Evolutionary conservation across 2,329 filamentous ascomycete genomes (phyloP), one percentile per base, ranked within the genome.

Genomic region (Fusarium tricinctum): DNA sequence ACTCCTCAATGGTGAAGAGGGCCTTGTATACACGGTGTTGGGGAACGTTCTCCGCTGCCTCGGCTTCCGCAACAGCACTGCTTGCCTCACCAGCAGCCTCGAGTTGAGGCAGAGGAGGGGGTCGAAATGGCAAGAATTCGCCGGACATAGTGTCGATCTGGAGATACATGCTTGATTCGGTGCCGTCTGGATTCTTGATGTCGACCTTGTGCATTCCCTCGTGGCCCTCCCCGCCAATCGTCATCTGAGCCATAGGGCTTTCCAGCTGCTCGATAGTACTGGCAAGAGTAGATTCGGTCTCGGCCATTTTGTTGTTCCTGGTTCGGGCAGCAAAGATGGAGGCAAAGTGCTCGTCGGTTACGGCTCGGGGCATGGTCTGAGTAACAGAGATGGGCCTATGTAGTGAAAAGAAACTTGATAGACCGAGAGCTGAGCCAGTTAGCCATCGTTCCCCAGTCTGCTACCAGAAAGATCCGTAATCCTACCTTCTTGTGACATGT

Each of bases 401-500:
- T 70, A 97, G 91, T 67, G 94, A 97, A 84, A 98, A 98, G 85
- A 99, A 98, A 63, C 91, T 91, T 9, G 95, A 96, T 45, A 97
- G 85, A 68, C 92, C 91, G 64, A 98, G 86, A 76, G 97, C 96
- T 98, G 70, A 7, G 67, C 75, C 51, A 72, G 70, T 52, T 71
- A 53, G 40, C 48, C 42, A 54, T 17, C 23, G 6, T 19, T 9
- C 28, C 20, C 20, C 10, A 2, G 8, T 22, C n/a, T 20, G 12
- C 28, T 19, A 22, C 19, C 15, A 19, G 26, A 15, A 8, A 7
- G 8, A 19, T 13, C 38, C 8, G 33, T 19, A 40, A 44, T 33
- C 84, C 33, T 79, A 92, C 91, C 88, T 79, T 88, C 85, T 75
- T 89, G 86, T 51, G 88, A 86, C 70, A 94, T 85, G 80, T 93